Evolutionary conservation across 2,329 filamentous ascomycete genomes (phyloP), one percentile per base, ranked within the genome.

Genomic region (Trichoderma pleuroti): DNA sequence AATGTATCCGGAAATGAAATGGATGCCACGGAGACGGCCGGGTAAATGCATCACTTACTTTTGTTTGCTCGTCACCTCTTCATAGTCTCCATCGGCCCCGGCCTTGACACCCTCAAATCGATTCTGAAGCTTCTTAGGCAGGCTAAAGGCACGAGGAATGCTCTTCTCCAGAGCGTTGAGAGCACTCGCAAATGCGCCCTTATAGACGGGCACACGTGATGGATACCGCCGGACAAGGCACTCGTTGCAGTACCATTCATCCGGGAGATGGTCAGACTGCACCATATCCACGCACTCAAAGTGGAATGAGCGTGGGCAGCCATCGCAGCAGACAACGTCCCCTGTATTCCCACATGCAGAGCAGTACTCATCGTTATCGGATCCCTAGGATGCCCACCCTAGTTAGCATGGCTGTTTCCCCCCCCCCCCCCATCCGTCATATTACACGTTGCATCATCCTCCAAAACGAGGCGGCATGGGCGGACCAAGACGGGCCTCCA

Each of bases 251-350:
- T 87, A 96, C 93, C 94, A 98, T 76, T 93, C 91, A 71, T 92
- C 89, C 12, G 91, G 90, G 71, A 91, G 84, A 68, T 86, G 84
- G 63, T 88, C 86, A 69, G 90, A 86, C 74, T 93, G 84, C 49
- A 93, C 91, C 72, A 95, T 94, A 80, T 97, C 92, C 74, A 96
- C 89, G 80, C 96, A 98, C 72, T 88, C 86, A 79, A 96, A 93
- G 81, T 98, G 96, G 81, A 97, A 98, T 7, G 94, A 93, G 74
- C 93, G 90, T 72, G 91, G 88, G 82, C 96, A 99, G 73, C 92
- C 93, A 82, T 98, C 96, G 81, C 96, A 99, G 82, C 94, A 98
- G 74, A 98, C 87, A 73, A 99, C 87, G 75, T 93, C 90, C 70
- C 95, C 95, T 74, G 89, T 92, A 73, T 92, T 92, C 77, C 91